A percentile compares a stretch with the other conserved stretches of the same genome.
Conservation (phyloP, 179 eudicot genomes). For the Actinidia chinensis region DNA sequence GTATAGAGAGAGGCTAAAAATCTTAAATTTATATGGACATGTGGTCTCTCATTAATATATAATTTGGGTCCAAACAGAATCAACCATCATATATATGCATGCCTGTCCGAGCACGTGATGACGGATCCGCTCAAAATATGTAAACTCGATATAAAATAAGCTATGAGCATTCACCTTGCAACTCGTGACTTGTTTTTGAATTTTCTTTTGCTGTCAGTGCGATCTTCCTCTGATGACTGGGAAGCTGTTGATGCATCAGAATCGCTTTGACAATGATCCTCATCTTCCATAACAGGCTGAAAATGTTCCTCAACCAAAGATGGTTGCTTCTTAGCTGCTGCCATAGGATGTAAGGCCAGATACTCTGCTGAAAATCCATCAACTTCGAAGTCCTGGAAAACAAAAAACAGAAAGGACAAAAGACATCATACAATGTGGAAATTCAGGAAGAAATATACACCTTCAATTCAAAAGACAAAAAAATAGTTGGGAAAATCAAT, state of each 20-base stretch:
- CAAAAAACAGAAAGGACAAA: neutral
- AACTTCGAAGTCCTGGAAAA: conserved; percentile 64
- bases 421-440: neutral
- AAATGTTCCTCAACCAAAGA: conserved; percentile 79
- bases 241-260: conserved; percentile 52
- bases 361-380: conserved; percentile 65
- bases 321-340: conserved; percentile 45
- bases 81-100: no score
- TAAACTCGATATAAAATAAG: neutral
- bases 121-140: no score
- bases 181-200: conserved; percentile 40
- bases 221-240: conserved; percentile 57
- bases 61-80: no score
- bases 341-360: conserved; percentile 63
- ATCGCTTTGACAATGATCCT: conserved; percentile 33
- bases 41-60: no score
- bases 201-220: conserved; percentile 20
- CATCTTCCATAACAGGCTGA: conserved; percentile 53
- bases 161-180: conserved; percentile 44
- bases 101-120: no score
- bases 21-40: no score
- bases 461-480: no score
- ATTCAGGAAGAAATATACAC: neutral
- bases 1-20: no score
- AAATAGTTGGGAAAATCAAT: neutral